Evolutionary conservation across 2,329 filamentous ascomycete species (phyloP), one percentile per base, ranked within the genome.

Genomic region (Amesomyces nigricolor): DNA sequence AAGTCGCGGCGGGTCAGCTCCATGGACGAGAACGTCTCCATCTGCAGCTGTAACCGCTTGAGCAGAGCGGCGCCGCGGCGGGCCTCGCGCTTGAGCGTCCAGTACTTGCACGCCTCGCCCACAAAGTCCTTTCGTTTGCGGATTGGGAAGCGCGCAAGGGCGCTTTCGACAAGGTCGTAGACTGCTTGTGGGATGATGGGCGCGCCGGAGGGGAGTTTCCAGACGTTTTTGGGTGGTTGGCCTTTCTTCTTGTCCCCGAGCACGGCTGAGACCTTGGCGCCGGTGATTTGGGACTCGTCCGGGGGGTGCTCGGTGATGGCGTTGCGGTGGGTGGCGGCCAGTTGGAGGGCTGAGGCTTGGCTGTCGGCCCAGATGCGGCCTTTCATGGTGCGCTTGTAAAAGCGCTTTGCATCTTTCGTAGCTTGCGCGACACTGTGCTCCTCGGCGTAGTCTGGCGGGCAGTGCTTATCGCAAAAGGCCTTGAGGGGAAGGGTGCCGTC

Each of bases 1-100:
- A 96, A 99, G 71, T 97, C 92, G 57, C 94, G 87, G 51, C 94
- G 82, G 2, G 94, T 96, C 62, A 99, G 86, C 72, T 99, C 94
- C 87, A 96, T 96, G 0, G 91, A 96, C 6, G 92, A 92, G 70
- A 97, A 99, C 0, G 90, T 89, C 70, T 97, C 92, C 79, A 96
- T 88, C 70, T 96, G 91, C 55, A 97, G 75, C 69, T 99, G 94
- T 17, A 99, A 78, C 37, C 94, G 85, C 73, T 97, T 97, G 57
- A 99, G 79, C 53, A 99, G 77, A 4, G 94, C 90, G 30, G 94
- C 94, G 46, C 94, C 94, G 56, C 94, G 82, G 35, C 94, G 85
- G 59, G 92, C 89, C 70, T 99, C 94, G 54, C 94, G 84, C 74
- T 99, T 99, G 60, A 99, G 72, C 0, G 94, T 97, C 94, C 94